Conservation (phyloP, 306 rosid genomes). For the Prunus fruticosa region DNA sequence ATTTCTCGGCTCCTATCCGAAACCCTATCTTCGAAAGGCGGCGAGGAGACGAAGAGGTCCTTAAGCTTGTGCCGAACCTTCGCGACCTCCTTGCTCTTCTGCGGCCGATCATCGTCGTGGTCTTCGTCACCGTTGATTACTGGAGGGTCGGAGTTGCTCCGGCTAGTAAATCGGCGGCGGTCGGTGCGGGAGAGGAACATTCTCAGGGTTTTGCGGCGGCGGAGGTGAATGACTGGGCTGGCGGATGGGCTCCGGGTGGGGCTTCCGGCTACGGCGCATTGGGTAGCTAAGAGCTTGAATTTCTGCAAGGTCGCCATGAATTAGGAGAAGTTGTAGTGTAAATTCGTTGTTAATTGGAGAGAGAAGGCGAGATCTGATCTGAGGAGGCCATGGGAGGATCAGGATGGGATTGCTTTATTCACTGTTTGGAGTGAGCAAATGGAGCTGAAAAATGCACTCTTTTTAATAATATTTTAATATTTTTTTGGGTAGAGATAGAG, state of each 20-base stretch:
- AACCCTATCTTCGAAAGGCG: constrained; percentile 46
- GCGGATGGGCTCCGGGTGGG: constrained; percentile 66
- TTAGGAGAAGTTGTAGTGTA: too few relatives aligned
- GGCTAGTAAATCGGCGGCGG: constrained; percentile 48
- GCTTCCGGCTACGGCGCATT: constrained; percentile 72
- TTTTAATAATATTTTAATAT: not conserved
- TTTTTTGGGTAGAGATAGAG: not conserved
- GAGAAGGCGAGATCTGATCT: constrained; percentile 56
- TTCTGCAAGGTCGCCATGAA: constrained; percentile 64
- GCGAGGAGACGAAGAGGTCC: constrained; percentile 78
- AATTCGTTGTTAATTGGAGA: constrained; percentile 11
- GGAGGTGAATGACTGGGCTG: constrained; percentile 82
- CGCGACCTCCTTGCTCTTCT: constrained; percentile 33
- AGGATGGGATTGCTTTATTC: not conserved
- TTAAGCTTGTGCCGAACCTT: constrained; percentile 62
- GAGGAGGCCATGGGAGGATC: constrained; percentile 23
- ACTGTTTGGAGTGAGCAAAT: constrained; percentile 22
- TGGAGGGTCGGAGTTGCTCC: constrained; percentile 23
- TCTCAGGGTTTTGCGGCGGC: constrained; percentile 72
- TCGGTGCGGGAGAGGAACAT: constrained; percentile 66
- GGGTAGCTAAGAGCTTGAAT: constrained; percentile 82
- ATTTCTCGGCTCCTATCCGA: constrained; percentile 27
- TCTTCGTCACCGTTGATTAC: not conserved
- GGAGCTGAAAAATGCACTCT: constrained; percentile 2
- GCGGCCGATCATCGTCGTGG: constrained; percentile 13